Evolutionary conservation across 1,139 yeast genomes (phyloP), one percentile per base, ranked within the genome.

Genomic region (Lodderomyces jiufengensis): DNA sequence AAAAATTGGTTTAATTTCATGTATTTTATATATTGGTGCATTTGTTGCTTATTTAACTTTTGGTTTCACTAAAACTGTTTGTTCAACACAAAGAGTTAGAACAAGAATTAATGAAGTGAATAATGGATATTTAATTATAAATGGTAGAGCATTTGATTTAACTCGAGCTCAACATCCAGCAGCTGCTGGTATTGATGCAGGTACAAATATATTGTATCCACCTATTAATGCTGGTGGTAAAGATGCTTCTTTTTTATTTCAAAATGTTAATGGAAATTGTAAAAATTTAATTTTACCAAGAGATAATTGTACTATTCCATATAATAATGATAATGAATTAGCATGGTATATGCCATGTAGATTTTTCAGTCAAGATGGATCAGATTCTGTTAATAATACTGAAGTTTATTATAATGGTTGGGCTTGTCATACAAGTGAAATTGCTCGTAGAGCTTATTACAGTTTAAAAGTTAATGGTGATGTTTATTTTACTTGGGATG

Each of bases 331-430:
- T 28, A 69, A 72, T 14, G 79, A 81, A 32, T 56, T 92, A 47
- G 97, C 95, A 8, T 90, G 96, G 95, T 92, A 92, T 62, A 87
- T 88, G 84, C 97, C 98, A 3, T 92, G 98, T 64, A 79, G 80
- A 49, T 46, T 84, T 32, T 68, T 80, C 42, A 62, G 69, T 32
- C 82, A 76, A 49, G 84, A 85, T 57, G 95, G 95, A 4, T 70
- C 90, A 2, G 58, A 84, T 2, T 42, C 61, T 24, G 84, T 85
- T 21, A 80, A 85, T 52, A 73, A 71, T 47, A 71, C 88, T 2
- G 55, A 66, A 18, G 73, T 70, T 23, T 78, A 77, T 51, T 87
- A 87, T 56, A 63, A 70, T 29, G 97, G 97, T 12, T 88, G 87
- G 79, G 94, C 88, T 8, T 92, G 98, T 60, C 97, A 92, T 61